Evolutionary conservation across 2,329 filamentous ascomycete species (phyloP).

Genomic region (Curvularia spicifera): DNA sequence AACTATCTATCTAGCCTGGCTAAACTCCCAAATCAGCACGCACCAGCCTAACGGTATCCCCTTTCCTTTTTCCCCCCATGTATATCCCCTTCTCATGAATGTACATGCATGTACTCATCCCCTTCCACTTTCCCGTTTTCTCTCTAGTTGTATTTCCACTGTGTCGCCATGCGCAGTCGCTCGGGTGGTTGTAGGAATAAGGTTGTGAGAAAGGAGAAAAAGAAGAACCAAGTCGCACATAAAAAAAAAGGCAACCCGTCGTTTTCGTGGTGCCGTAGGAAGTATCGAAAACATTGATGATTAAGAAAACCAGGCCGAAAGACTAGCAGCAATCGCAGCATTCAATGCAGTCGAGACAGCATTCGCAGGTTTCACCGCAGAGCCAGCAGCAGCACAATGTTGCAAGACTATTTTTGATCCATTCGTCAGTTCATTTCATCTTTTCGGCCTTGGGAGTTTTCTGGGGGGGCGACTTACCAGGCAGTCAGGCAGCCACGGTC

Average conservation of each 20-base stretch:
- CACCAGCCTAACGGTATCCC: not conserved
- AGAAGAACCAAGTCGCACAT: too few relatives aligned
- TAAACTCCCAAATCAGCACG: not conserved
- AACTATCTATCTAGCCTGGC: not conserved
- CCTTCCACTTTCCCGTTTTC: too few relatives aligned
- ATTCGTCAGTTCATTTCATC: not conserved
- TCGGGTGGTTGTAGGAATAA: too few relatives aligned
- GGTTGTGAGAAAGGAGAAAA: too few relatives aligned
- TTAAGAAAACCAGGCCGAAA: not conserved
- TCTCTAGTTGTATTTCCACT: too few relatives aligned
- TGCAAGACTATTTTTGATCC: slow-evolving; percentile 31
- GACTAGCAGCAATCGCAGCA: slow-evolving; percentile 37
- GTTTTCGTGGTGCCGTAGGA: too few relatives aligned
- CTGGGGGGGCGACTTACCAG: slow-evolving; percentile 32
- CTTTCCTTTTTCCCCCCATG: not conserved
- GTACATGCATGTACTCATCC: too few relatives aligned
- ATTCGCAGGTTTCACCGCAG: slow-evolving; percentile 47
- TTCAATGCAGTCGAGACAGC: slow-evolving; percentile 42
- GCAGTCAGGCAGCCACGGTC: slow-evolving; percentile 42
- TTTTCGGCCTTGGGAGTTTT: too few relatives aligned
- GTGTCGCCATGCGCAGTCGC: too few relatives aligned
- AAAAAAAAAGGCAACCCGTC: too few relatives aligned
- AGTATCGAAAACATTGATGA: not conserved
- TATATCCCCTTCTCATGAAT: too few relatives aligned
- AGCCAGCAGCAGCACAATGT: slow-evolving; percentile 48